These are phyloP conservation scores for Heliamphora exappendiculata DNA, from an alignment of 148 eudicot species.

Conservation along the genomic window DNA sequence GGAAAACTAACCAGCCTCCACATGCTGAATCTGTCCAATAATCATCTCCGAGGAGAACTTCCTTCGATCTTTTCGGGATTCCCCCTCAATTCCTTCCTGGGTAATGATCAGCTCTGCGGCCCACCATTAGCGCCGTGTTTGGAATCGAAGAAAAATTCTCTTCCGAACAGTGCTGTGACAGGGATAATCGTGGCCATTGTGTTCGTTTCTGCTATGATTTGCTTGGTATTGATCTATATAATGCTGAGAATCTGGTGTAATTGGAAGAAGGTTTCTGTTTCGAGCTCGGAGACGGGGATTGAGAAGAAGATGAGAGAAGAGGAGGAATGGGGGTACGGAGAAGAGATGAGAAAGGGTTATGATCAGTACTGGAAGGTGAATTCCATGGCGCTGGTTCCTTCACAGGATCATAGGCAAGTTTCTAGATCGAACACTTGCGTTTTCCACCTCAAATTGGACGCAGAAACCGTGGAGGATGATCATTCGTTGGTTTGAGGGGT, in stretches of 20 bases:
- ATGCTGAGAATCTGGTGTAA: constrained; percentile 85
- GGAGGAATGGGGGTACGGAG: constrained; percentile 47
- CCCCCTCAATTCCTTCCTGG: constrained; percentile 48
- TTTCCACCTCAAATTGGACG: constrained; percentile 17
- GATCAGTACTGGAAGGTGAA: constrained; percentile 44
- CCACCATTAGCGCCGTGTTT: constrained; percentile 50
- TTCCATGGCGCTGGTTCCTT: constrained; percentile 27
- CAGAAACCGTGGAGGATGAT: constrained; percentile 1
- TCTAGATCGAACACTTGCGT: constrained; percentile 23
- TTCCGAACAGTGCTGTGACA: constrained; percentile 49
- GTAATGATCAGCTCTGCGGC: constrained; percentile 63
- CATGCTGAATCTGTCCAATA: constrained; percentile 57
- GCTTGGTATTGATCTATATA: constrained; percentile 57
- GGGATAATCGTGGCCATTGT: constrained; percentile 71
- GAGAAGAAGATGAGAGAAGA: constrained; percentile 37
- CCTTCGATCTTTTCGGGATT: constrained; percentile 56
- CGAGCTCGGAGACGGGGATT: constrained; percentile 39
- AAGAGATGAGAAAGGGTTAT: constrained; percentile 24
- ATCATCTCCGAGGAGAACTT: constrained; percentile 61
- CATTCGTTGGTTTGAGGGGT: constrained; percentile 1
- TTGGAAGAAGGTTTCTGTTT: constrained; percentile 62
- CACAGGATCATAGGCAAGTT: constrained; percentile 31
- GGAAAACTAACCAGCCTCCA: constrained; percentile 69
- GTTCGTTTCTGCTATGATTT: constrained; percentile 57
- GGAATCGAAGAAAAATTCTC: constrained; percentile 20